Conservation (phyloP, 2,329 filamentous ascomycete species). For the Didymellaceae sp. region DNA sequence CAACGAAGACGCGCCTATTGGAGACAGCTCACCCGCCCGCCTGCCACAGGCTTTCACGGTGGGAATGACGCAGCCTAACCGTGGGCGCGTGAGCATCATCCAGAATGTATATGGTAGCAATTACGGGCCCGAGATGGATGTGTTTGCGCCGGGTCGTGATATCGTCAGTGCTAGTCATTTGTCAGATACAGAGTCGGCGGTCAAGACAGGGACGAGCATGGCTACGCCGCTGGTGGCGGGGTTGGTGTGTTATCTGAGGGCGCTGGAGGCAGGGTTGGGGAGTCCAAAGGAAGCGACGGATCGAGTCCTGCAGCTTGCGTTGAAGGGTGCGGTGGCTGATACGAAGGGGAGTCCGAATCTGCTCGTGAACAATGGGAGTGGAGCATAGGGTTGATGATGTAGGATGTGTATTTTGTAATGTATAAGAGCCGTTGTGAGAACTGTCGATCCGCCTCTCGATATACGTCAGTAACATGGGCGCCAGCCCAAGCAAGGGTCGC, state of each 20-base stretch:
- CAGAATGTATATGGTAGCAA: constrained; percentile 23
- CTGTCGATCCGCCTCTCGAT: no score
- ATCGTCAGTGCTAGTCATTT: constrained; percentile 52
- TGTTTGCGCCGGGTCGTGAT: constrained; percentile 45
- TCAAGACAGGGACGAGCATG: constrained; percentile 67
- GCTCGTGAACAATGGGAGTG: constrained; percentile 5
- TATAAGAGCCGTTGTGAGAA: no score
- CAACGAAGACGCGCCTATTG: constrained; percentile 37
- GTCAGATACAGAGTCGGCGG: constrained; percentile 48
- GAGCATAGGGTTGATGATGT: no score
- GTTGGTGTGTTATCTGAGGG: constrained; percentile 70
- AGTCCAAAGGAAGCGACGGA: neutral
- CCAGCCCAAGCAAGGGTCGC: no score
- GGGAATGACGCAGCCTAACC: constrained; percentile 39
- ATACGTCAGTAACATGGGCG: no score
- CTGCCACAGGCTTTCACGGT: constrained; percentile 43
- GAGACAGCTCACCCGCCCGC: constrained; percentile 37
- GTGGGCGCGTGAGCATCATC: constrained; percentile 29
- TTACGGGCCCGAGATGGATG: constrained; percentile 41
- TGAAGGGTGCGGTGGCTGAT: constrained; percentile 3
- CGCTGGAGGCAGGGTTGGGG: constrained; percentile 41
- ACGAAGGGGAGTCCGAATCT: neutral
- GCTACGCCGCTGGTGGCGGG: constrained; percentile 72
- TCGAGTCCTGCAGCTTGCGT: neutral
- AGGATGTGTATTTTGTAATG: no score